These are phyloP conservation scores for Calonectria fujianensis DNA, from an alignment of 2,329 filamentous ascomycete genomes.

Conservation along the genomic window DNA sequence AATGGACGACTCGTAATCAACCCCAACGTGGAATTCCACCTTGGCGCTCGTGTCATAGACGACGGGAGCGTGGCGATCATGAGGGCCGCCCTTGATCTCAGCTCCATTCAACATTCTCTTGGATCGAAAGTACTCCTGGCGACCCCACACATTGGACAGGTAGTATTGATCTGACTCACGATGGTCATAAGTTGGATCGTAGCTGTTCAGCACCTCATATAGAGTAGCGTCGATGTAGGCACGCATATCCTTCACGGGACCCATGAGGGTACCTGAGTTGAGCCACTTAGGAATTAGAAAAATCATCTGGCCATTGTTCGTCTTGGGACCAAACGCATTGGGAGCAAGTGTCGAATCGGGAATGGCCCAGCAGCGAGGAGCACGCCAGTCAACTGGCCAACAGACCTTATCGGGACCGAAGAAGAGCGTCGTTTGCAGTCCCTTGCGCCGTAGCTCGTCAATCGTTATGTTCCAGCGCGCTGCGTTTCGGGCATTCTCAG, in stretches of 20 bases:
- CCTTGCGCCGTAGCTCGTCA: slow-evolving; percentile 55
- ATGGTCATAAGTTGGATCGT: slow-evolving; percentile 55
- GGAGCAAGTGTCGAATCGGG: slow-evolving; percentile 59
- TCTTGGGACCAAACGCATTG: slow-evolving; percentile 62
- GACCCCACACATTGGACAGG: slow-evolving; percentile 64
- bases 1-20: slow-evolving; percentile 64
- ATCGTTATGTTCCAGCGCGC: slow-evolving; percentile 67
- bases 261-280: slow-evolving; percentile 68
- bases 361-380: slow-evolving; percentile 64
- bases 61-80: slow-evolving; percentile 37
- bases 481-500: slow-evolving; percentile 71
- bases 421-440: slow-evolving; percentile 63
- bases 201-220: slow-evolving; percentile 58
- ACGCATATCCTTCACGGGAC: slow-evolving; percentile 58
- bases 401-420: slow-evolving; percentile 67
- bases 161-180: slow-evolving; percentile 66
- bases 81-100: slow-evolving; percentile 36
- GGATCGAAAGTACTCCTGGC: slow-evolving; percentile 64
- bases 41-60: slow-evolving; percentile 31
- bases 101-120: slow-evolving; percentile 34
- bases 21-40: slow-evolving; percentile 60
- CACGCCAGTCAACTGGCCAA: slow-evolving; percentile 61
- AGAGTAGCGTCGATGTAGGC: slow-evolving; percentile 54
- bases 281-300: slow-evolving; percentile 63
- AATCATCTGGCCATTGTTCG: slow-evolving; percentile 57